Base-by-base conservation (phyloP, 176 grass and related monocot species). In the Microstegium vimineum region DNA sequence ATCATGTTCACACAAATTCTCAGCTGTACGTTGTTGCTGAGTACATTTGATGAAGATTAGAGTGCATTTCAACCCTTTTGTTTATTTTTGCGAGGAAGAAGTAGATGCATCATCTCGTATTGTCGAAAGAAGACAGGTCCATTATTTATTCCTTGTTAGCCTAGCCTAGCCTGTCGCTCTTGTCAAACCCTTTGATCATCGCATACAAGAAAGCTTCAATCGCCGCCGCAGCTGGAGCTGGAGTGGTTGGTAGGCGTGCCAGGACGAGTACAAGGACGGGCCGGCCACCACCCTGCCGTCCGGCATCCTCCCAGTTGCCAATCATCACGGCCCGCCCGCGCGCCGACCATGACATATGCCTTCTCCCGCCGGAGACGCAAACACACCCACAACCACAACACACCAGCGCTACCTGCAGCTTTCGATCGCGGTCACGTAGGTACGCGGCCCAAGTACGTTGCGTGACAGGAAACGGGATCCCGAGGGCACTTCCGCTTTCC, bases 261-360 rank as follows among this genome's bases (percentile, higher is more conserved):
- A 49, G 70, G 40, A 59, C 36, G 56, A 32, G n/a, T n/a, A n/a
- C 78, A 59, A 78, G 43, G 52, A 22, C 54, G 8, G 40, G 76
- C 38, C 59, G n/a, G 74, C 52, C 47, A 6, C 59, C 59, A 33
- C 60, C 60, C 17, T 2, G 65, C 57, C 73, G 45, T 72, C n/a
- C n/a, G n/a, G n/a, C n/a, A n/a, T n/a, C 52, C 13, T 49, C 45
- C 45, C 43, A 45, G 42, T 10, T 41, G 41, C 77, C 77, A 81
- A 65, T 66, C 81, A 57, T 76, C 78, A 32, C 20, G 49, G 62
- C 81, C 71, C 65, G 82, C 56, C 84, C 87, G 30, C 23, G 61
- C 79, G 40, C 84, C 84, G 84, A 33, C 84, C 84, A 83, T 74
- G 79, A 69, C 14, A 69, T 54, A 36, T 83, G 74, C 79, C 88